Conservation (phyloP, 345 rosid genomes). For the Euphorbia lathyris region DNA sequence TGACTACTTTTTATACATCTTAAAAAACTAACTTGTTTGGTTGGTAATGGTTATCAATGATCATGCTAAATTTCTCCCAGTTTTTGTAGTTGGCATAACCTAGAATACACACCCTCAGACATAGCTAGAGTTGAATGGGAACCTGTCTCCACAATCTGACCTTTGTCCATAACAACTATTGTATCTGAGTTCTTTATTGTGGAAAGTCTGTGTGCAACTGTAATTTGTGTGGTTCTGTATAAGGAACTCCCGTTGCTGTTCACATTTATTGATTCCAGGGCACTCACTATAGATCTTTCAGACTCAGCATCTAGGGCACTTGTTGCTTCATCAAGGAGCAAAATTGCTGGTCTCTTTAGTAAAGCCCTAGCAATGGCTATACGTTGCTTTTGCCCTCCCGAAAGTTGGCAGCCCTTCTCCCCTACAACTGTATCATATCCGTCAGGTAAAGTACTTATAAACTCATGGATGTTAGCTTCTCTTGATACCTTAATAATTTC, state of each 20-base stretch:
- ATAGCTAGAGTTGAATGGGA: conserved; percentile 52
- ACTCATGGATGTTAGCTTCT: conserved; percentile 53
- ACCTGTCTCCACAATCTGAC: conserved; percentile 68
- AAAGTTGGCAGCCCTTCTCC: conserved; percentile 63
- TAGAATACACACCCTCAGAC: conserved; percentile 63
- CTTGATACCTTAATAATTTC: conserved; percentile 47
- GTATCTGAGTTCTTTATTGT: conserved; percentile 61
- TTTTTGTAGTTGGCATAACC: conserved; percentile 52
- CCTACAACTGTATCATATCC: conserved; percentile 58
- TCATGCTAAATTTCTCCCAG: conserved; percentile 8
- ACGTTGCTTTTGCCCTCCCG: conserved; percentile 67
- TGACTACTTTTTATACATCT: background rate
- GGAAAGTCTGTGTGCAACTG: conserved; percentile 80
- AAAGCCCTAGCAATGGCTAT: conserved; percentile 58
- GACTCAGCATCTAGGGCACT: conserved; percentile 81
- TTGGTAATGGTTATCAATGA: background rate
- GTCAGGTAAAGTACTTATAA: conserved; percentile 44
- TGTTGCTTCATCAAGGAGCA: conserved; percentile 86
- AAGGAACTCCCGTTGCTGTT: conserved; percentile 25
- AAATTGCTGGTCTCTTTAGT: conserved; percentile 49
- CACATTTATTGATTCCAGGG: conserved; percentile 43
- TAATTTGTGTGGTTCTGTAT: conserved; percentile 49
- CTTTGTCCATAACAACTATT: conserved; percentile 69
- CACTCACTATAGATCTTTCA: conserved; percentile 53
- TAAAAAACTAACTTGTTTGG: background rate